Evolutionary conservation across 2,329 filamentous ascomycete species (phyloP).

Genomic region (Didymella glomerata): DNA sequence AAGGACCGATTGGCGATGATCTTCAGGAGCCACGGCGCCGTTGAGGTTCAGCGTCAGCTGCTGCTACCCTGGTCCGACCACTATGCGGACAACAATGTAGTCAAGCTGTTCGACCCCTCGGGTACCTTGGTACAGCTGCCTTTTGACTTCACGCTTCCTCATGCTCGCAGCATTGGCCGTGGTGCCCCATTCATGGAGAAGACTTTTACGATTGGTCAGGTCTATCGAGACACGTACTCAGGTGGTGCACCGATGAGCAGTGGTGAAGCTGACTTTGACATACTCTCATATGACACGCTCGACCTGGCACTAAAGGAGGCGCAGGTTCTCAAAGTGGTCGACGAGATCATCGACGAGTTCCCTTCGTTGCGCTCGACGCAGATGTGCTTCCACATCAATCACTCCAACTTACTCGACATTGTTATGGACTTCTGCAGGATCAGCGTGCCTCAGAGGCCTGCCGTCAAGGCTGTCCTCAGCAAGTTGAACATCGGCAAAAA

Average conservation of each 20-base stretch:
- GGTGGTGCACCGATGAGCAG: constrained; percentile 84
- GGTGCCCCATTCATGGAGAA: constrained; percentile 72
- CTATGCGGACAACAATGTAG: constrained; percentile 73
- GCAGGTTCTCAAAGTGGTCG: constrained; percentile 90
- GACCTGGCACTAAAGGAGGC: constrained; percentile 91
- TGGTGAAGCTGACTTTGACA: constrained; percentile 95
- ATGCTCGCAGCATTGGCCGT: constrained; percentile 84
- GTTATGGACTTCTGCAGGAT: constrained; percentile 93
- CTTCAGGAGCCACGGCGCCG: constrained; percentile 87
- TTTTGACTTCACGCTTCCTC: constrained; percentile 88
- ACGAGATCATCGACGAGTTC: constrained; percentile 85
- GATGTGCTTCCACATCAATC: constrained; percentile 91
- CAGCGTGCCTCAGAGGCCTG: constrained; percentile 69
- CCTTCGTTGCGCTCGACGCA: constrained; percentile 74
- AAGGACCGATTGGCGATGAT: constrained; percentile 78
- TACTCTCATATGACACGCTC: constrained; percentile 81
- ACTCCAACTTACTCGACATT: constrained; percentile 83
- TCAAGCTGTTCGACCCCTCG: constrained; percentile 80
- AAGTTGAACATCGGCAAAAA: constrained; percentile 83
- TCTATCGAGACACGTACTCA: constrained; percentile 80
- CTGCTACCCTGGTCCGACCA: constrained; percentile 84
- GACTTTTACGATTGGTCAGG: constrained; percentile 85
- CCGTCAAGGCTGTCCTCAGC: constrained; percentile 83
- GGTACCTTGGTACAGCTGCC: constrained; percentile 94
- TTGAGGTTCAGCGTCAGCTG: constrained; percentile 77